Conservation (phyloP, 2,329 filamentous ascomycete species). For the Chalara sp. region DNA sequence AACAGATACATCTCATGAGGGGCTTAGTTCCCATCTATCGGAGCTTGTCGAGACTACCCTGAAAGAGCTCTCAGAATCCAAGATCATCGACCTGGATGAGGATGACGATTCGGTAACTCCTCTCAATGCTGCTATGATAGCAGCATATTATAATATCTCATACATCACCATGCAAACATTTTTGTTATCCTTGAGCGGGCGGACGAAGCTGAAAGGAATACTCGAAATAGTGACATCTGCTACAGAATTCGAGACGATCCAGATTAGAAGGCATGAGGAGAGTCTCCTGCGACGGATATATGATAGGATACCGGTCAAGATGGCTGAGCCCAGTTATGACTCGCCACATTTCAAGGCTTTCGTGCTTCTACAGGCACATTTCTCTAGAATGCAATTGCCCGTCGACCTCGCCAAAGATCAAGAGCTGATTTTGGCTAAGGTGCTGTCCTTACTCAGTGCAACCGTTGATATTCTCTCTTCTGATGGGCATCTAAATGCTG, state of each 20-base stretch:
- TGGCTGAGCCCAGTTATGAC: slow-evolving; percentile 78
- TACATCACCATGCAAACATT: slow-evolving; percentile 99
- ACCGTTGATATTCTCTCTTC: slow-evolving; percentile 93
- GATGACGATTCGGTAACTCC: slow-evolving; percentile 86
- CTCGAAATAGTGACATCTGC: slow-evolving; percentile 96
- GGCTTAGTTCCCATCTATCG: slow-evolving; percentile 87
- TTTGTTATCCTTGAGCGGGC: slow-evolving; percentile 78
- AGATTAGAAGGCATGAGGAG: slow-evolving; percentile 90
- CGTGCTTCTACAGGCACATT: slow-evolving; percentile 94
- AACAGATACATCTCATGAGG: slow-evolving; percentile 82
- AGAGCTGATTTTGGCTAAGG: slow-evolving; percentile 76
- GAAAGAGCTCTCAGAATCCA: slow-evolving; percentile 83
- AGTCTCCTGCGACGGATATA: slow-evolving; percentile 85
- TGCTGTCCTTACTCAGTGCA: slow-evolving; percentile 81
- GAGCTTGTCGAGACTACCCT: slow-evolving; percentile 90
- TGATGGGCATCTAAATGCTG: slow-evolving; percentile 92
- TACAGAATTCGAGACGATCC: slow-evolving; percentile 91
- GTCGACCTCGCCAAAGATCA: slow-evolving; percentile 96
- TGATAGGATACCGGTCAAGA: slow-evolving; percentile 90
- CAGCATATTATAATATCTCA: slow-evolving; percentile 98
- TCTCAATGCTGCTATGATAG: slow-evolving; percentile 95
- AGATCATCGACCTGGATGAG: slow-evolving; percentile 93
- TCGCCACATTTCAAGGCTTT: slow-evolving; percentile 99
- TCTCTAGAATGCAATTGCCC: slow-evolving; percentile 92
- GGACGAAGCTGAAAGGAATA: slow-evolving; percentile 93